Percentiles rank a stretch among this genome's conserved stretches.
Evolutionary conservation across 2,329 filamentous ascomycete species (phyloP).

Genomic region (Trichoderma gracile): DNA sequence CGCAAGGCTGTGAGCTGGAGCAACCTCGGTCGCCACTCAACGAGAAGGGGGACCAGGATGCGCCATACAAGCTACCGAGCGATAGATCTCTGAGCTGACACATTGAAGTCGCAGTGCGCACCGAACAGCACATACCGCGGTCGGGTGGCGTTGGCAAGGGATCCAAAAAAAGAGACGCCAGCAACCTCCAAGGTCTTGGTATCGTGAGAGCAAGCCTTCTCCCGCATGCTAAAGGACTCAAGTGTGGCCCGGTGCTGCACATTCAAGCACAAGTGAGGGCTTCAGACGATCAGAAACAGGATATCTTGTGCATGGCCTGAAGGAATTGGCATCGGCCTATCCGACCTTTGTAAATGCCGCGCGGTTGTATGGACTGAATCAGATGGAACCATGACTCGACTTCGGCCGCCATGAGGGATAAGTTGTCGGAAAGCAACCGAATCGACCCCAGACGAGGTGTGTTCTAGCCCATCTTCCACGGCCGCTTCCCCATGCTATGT

Average conservation of each 20-base stretch:
- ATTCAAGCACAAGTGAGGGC: not conserved
- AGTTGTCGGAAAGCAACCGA: slow-evolving; percentile 4
- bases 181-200: not conserved
- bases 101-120: not conserved
- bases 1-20: not conserved
- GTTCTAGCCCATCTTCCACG: not conserved
- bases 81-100: not conserved
- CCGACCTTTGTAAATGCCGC: slow-evolving; percentile 22
- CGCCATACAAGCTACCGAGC: not conserved
- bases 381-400: slow-evolving; percentile 4
- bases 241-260: not conserved
- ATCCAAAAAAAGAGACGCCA: not conserved
- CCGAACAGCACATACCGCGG: not conserved
- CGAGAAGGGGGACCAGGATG: not conserved
- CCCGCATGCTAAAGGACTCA: not conserved
- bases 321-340: slow-evolving; percentile 2
- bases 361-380: slow-evolving; percentile 7
- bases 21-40: slow-evolving; percentile 8
- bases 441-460: not conserved
- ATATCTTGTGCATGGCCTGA: not conserved
- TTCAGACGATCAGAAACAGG: slow-evolving; percentile 1
- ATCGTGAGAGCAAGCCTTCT: not conserved
- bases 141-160: not conserved
- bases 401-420: not conserved
- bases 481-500: not conserved